Evolutionary conservation across 2,329 filamentous ascomycete species (phyloP).

Genomic region (Dothistroma pini): DNA sequence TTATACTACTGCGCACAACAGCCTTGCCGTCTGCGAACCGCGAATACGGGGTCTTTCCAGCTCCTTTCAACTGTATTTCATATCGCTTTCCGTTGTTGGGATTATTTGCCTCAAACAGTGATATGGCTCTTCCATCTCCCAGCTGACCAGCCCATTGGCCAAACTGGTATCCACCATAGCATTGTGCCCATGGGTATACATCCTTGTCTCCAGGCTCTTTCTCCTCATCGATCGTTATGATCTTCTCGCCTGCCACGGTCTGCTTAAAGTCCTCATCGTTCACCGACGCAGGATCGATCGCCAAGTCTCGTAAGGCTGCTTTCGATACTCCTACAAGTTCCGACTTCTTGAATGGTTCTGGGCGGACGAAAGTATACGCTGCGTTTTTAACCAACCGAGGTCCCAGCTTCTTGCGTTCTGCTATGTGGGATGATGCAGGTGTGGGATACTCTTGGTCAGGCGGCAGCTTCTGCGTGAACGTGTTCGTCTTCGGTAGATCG

Average conservation of each 20-base stretch:
- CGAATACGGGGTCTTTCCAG: constrained; percentile 89
- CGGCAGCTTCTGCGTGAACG: constrained; percentile 65
- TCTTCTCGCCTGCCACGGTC: constrained; percentile 75
- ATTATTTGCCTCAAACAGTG: constrained; percentile 84
- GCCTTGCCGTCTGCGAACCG: constrained; percentile 95
- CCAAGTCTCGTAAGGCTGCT: constrained; percentile 75
- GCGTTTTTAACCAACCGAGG: constrained; percentile 83
- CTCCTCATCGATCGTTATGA: constrained; percentile 68
- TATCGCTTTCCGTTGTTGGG: constrained; percentile 68
- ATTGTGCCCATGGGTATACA: constrained; percentile 96
- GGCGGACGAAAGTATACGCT: constrained; percentile 85
- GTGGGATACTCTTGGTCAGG: constrained; percentile 76
- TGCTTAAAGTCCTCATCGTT: constrained; percentile 70
- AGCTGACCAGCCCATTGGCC: constrained; percentile 95
- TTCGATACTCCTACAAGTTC: constrained; percentile 79
- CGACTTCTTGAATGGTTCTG: constrained; percentile 65
- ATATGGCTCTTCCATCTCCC: constrained; percentile 91
- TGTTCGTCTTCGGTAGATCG: constrained; percentile 61
- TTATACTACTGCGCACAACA: constrained; percentile 84
- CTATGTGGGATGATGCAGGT: constrained; percentile 74
- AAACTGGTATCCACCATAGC: constrained; percentile 72
- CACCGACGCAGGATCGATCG: constrained; percentile 65
- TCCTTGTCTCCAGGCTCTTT: constrained; percentile 57
- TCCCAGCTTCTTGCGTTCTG: constrained; percentile 69
- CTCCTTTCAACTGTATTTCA: constrained; percentile 92